phyloP scores from a whole-genome alignment of 2,329 filamentous ascomycete species.

The Phoma sp. region DNA sequence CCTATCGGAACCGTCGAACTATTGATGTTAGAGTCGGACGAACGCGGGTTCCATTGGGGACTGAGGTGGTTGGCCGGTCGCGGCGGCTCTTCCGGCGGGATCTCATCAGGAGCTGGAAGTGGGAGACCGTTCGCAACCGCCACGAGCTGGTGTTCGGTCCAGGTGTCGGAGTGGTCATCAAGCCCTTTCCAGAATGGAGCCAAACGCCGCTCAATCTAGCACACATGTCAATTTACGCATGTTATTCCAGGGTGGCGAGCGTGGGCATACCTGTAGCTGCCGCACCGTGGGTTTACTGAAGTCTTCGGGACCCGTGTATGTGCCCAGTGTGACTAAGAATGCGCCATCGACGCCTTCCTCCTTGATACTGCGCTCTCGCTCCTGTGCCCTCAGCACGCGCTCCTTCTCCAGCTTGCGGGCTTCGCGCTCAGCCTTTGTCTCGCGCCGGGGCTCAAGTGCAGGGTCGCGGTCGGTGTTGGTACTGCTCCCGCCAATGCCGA shows the following conservation, averaged over 20 bases:
- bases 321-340: conserved; percentile 90
- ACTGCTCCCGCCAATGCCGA: conserved; percentile 61
- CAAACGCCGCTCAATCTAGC: conserved; percentile 87
- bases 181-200: conserved; percentile 96
- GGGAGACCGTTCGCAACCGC: conserved; percentile 84
- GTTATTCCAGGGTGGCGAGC: conserved; percentile 14
- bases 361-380: conserved; percentile 86
- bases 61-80: conserved; percentile 47
- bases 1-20: conserved; percentile 80
- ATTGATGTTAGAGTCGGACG: conserved; percentile 68
- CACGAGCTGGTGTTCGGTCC: conserved; percentile 95
- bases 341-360: conserved; percentile 96
- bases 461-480: conserved; percentile 57
- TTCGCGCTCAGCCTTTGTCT: conserved; percentile 91
- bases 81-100: conserved; percentile 71
- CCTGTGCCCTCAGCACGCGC: conserved; percentile 73
- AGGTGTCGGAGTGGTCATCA: conserved; percentile 84
- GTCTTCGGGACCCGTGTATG: conserved; percentile 91
- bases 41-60: conserved; percentile 51
- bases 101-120: conserved; percentile 82
- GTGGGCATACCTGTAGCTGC: conserved; percentile 78
- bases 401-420: conserved; percentile 85
- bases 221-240: conserved; percentile 10
- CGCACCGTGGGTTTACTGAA: conserved; percentile 88
- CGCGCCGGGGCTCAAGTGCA: conserved; percentile 68